Conservation (phyloP, 2,329 filamentous ascomycete genomes). For the Cladophialophora carrionii region DNA sequence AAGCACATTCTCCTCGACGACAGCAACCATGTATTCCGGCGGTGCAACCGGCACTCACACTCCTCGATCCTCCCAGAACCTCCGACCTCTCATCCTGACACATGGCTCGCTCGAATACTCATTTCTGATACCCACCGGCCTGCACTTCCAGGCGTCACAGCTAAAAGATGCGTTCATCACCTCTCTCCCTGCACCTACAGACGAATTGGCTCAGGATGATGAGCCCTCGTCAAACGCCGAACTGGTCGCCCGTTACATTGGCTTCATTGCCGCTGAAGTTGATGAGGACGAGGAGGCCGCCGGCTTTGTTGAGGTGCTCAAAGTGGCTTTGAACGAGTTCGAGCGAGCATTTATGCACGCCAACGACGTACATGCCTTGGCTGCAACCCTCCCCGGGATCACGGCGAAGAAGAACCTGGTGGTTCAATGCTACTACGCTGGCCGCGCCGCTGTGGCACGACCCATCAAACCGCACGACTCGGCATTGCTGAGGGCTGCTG, state of each 20-base stretch:
- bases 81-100: slow-evolving; percentile 84
- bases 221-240: slow-evolving; percentile 96
- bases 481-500: slow-evolving; percentile 83
- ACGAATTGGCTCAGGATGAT: slow-evolving; percentile 96
- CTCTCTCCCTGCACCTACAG: slow-evolving; percentile 85
- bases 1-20: slow-evolving; percentile 7
- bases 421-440: slow-evolving; percentile 87
- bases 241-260: slow-evolving; percentile 90
- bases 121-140: slow-evolving; percentile 89
- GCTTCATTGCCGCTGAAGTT: slow-evolving; percentile 83
- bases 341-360: slow-evolving; percentile 92
- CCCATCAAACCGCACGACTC: slow-evolving; percentile 92
- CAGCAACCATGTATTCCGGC: slow-evolving; percentile 38
- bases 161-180: slow-evolving; percentile 87
- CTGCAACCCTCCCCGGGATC: slow-evolving; percentile 83
- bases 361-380: slow-evolving; percentile 93
- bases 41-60: slow-evolving; percentile 89
- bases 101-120: slow-evolving; percentile 96
- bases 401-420: slow-evolving; percentile 89
- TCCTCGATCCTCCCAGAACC: slow-evolving; percentile 87
- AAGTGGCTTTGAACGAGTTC: slow-evolving; percentile 91
- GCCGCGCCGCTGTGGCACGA: slow-evolving; percentile 79
- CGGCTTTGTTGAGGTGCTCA: slow-evolving; percentile 89
- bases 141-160: slow-evolving; percentile 95
- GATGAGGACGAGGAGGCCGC: slow-evolving; percentile 87